phyloP scores from a whole-genome alignment of 179 eudicot species.

The Gypsophila paniculata region DNA sequence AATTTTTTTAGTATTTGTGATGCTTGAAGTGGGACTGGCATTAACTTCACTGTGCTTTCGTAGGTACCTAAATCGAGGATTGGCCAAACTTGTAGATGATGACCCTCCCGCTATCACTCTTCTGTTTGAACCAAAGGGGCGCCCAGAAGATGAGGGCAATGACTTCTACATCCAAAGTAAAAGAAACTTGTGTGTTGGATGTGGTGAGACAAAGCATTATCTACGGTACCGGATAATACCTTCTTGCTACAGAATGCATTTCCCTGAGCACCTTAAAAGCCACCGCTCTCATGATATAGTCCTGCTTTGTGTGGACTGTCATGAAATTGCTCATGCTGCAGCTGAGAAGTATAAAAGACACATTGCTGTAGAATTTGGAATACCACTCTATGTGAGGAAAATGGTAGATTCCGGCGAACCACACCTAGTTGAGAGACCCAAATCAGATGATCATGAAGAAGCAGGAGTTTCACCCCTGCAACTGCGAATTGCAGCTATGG shows the following conservation, averaged over 20 bases:
- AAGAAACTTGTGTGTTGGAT: conserved; percentile 93
- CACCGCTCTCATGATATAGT: conserved; percentile 99
- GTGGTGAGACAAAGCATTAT: conserved; percentile 96
- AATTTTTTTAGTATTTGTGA: conserved; percentile 13
- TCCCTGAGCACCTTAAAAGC: conserved; percentile 97
- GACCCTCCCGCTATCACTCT: conserved; percentile 87
- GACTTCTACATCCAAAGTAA: conserved; percentile 90
- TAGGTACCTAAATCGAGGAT: conserved; percentile 73
- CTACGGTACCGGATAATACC: conserved; percentile 92
- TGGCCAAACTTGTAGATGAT: conserved; percentile 87
- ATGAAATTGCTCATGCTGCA: conserved; percentile 92
- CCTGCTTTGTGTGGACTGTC: conserved; percentile 94
- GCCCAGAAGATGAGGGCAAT: conserved; percentile 96
- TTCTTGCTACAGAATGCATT: conserved; percentile 96
- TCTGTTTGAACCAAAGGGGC: conserved; percentile 94
- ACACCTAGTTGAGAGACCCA: conserved; percentile 34
- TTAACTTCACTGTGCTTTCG: conserved; percentile 14
- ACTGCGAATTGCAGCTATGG: conserved; percentile 87
- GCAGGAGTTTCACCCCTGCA: conserved; percentile 84
- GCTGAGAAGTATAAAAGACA: conserved; percentile 86
- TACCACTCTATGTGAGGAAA: conserved; percentile 79
- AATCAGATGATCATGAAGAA: conserved; percentile 37
- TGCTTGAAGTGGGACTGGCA: neutral
- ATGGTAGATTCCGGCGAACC: conserved; percentile 52
- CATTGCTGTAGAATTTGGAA: conserved; percentile 69